Evolutionary conservation across 495 filamentous ascomycete genomes (phyloP).

Genomic region (Terfezia boudieri): DNA sequence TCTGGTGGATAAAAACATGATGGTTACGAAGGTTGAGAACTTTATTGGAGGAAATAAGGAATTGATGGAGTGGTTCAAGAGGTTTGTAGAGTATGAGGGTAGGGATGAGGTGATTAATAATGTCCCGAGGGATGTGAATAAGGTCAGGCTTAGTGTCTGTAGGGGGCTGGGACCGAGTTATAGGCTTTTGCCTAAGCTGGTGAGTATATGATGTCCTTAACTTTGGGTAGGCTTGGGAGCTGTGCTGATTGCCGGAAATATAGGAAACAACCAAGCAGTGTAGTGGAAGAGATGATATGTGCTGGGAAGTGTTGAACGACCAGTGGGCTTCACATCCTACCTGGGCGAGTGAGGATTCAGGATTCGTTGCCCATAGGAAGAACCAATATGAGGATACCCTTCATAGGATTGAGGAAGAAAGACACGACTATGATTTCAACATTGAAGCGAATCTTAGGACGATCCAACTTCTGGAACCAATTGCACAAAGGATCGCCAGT

Average conservation of each 20-base stretch:
- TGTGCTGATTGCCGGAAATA: neutral
- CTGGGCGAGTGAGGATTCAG: slow-evolving; percentile 96
- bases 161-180: slow-evolving; percentile 88
- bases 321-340: slow-evolving; percentile 98
- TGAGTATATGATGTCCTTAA: slow-evolving; percentile 18
- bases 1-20: slow-evolving; percentile 56
- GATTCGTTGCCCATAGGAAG: slow-evolving; percentile 94
- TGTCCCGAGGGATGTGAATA: slow-evolving; percentile 43
- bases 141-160: slow-evolving; percentile 79
- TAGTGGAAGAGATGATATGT: slow-evolving; percentile 84
- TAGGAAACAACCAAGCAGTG: slow-evolving; percentile 66
- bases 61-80: slow-evolving; percentile 63
- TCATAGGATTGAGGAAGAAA: slow-evolving; percentile 91
- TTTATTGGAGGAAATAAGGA: slow-evolving; percentile 81
- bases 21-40: slow-evolving; percentile 56
- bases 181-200: slow-evolving; percentile 63
- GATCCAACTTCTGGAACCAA: slow-evolving; percentile 84
- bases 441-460: slow-evolving; percentile 84
- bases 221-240: neutral
- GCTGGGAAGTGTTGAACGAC: slow-evolving; percentile 76
- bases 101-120: slow-evolving; percentile 60
- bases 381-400: slow-evolving; percentile 81
- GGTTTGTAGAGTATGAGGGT: slow-evolving; percentile 49
- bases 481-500: slow-evolving; percentile 63
- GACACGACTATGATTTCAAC: slow-evolving; percentile 96